Percentiles rank a stretch among this genome's conserved stretches.
These are phyloP conservation scores for Pulveroboletus frians DNA, from an alignment of 768 basidiomycete species.

Conservation along the genomic window DNA sequence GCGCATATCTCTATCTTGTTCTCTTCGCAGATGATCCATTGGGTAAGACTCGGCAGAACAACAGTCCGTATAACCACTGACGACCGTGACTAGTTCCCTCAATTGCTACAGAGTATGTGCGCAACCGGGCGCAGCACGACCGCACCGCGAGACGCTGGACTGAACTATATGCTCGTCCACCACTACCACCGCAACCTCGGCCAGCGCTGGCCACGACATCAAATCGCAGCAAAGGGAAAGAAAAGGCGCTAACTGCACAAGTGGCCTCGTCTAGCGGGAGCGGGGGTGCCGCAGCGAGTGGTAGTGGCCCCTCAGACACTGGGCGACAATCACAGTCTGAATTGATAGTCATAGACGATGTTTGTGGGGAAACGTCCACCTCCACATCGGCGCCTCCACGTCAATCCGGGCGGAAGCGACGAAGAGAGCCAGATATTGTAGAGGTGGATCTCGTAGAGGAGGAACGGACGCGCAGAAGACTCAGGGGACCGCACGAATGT, in stretches of 20 bases:
- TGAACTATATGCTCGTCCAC: constrained; percentile 57
- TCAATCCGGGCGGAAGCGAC: constrained; percentile 34
- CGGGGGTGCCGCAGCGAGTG: background rate
- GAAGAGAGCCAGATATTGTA: constrained; percentile 23
- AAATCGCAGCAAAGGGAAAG: constrained; percentile 30
- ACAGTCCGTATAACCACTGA: background rate
- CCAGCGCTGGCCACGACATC: constrained; percentile 10
- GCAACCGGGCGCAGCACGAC: constrained; percentile 68
- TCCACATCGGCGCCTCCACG: background rate
- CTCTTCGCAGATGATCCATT: constrained; percentile 57
- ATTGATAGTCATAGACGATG: constrained; percentile 30
- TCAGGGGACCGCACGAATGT: constrained; percentile 9
- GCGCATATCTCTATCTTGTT: constrained; percentile 7
- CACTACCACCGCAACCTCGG: constrained; percentile 26
- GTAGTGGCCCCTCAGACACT: constrained; percentile 13
- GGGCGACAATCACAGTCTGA: constrained; percentile 12
- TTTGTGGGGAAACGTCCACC: constrained; percentile 24
- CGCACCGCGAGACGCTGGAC: constrained; percentile 77
- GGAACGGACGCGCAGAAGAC: constrained; percentile 19
- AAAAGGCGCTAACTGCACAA: constrained; percentile 15
- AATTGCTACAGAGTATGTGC: constrained; percentile 65
- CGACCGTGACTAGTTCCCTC: constrained; percentile 46
- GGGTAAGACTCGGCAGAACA: constrained; percentile 36
- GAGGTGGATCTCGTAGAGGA: constrained; percentile 32
- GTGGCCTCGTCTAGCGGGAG: constrained; percentile 4